Conservation (phyloP, 2,329 filamentous ascomycete genomes). For the Alternaria sp. region DNA sequence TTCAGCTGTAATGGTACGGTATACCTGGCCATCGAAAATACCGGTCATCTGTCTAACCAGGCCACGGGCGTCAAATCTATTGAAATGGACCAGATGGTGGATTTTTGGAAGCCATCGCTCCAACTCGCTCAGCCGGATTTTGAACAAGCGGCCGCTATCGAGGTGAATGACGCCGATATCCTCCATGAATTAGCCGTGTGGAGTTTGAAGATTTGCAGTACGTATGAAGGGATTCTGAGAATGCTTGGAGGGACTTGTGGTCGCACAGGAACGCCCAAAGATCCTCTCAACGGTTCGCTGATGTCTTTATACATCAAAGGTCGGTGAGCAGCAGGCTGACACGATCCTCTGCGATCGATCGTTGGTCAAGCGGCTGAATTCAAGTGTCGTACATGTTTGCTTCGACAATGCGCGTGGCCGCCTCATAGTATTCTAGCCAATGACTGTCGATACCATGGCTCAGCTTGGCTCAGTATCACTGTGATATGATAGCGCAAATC, state of each 20-base stretch:
- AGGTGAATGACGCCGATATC: background rate
- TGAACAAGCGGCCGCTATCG: background rate
- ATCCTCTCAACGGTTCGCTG: background rate
- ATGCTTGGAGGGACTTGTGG: background rate
- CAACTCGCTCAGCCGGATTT: background rate
- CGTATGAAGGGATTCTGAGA: background rate
- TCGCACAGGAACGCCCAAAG: background rate
- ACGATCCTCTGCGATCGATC: background rate
- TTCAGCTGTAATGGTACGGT: background rate
- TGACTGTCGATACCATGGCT: background rate
- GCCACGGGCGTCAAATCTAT: background rate
- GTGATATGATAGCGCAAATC: background rate
- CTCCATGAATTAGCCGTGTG: background rate
- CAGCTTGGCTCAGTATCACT: background rate
- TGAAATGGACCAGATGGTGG: background rate
- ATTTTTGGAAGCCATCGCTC: background rate
- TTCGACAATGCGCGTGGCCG: background rate
- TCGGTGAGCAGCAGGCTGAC: background rate
- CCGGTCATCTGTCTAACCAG: background rate
- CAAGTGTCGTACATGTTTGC: background rate
- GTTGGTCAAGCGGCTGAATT: background rate
- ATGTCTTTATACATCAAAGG: background rate
- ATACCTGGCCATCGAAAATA: background rate
- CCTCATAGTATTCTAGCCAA: background rate
- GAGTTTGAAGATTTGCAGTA: background rate